These are phyloP conservation scores for Adiantum capillusveneris DNA, from an alignment of 75 land plant species.

Conservation along the genomic window DNA sequence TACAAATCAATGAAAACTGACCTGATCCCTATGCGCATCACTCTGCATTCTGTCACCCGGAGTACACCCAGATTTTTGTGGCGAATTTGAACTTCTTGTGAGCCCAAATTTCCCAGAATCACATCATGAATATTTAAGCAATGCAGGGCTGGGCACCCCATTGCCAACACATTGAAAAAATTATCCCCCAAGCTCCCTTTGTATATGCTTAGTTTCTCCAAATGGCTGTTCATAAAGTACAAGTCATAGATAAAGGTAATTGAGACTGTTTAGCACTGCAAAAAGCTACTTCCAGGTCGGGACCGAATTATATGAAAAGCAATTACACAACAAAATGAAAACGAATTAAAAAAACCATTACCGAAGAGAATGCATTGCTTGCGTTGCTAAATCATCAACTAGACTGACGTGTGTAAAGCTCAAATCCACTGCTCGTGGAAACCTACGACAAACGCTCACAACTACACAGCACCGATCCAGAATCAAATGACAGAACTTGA, in stretches of 20 bases:
- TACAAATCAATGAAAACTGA: slow-evolving; percentile 15
- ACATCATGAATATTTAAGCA: slow-evolving; percentile 53
- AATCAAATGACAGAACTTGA: not conserved
- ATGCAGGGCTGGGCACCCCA: slow-evolving; percentile 47
- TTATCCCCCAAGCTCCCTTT: slow-evolving; percentile 46
- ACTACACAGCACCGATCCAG: slow-evolving; percentile 38
- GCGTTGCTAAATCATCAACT: slow-evolving; percentile 47
- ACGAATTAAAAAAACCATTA: too few species aligned
- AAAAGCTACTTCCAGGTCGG: too few species aligned
- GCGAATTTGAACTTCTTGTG: slow-evolving; percentile 61
- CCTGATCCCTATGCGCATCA: slow-evolving; percentile 77
- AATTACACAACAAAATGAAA: too few species aligned
- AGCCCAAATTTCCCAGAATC: slow-evolving; percentile 42
- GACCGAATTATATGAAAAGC: too few species aligned
- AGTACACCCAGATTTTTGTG: slow-evolving; percentile 59
- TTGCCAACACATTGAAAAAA: slow-evolving; percentile 51
- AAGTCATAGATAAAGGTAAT: too few species aligned
- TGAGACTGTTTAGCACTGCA: too few species aligned
- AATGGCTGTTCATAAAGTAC: slow-evolving; percentile 35
- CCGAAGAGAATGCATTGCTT: slow-evolving; percentile 59
- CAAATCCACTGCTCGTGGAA: slow-evolving; percentile 71
- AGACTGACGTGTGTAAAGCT: slow-evolving; percentile 39
- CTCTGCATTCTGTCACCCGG: slow-evolving; percentile 67
- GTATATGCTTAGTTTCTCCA: slow-evolving; percentile 53
- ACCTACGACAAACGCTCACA: slow-evolving; percentile 54